phyloP scores from a whole-genome alignment of 495 filamentous ascomycete species.

The Podospora bellae-mahoneyi region DNA sequence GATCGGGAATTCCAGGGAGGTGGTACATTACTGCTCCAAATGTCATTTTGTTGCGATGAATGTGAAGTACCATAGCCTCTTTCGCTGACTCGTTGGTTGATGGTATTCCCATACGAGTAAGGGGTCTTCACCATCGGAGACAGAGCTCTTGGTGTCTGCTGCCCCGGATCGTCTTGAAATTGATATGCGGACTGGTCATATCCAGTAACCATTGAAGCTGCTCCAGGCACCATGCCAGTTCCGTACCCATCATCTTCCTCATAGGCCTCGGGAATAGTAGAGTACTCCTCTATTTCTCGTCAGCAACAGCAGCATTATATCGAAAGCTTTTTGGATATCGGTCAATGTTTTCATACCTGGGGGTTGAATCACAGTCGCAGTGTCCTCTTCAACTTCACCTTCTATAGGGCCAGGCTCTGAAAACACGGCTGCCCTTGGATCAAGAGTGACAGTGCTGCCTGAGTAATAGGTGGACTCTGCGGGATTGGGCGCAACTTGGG shows the following conservation, averaged over 20 bases:
- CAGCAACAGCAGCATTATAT: not conserved
- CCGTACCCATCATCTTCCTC: not conserved
- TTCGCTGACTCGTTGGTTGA: not conserved
- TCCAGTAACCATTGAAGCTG: slow-evolving; percentile 1
- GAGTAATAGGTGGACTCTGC: not conserved
- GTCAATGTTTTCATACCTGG: not conserved
- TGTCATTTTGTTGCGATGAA: not conserved
- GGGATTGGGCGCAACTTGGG: not conserved
- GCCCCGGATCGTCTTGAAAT: slow-evolving; percentile 12
- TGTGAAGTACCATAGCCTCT: not conserved
- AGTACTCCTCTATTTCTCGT: not conserved
- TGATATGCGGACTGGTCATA: slow-evolving; percentile 5
- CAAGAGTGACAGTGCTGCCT: not conserved
- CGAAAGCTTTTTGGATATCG: not conserved
- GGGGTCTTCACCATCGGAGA: not conserved
- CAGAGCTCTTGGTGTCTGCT: slow-evolving; percentile 16
- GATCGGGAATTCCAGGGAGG: not conserved
- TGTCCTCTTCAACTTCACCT: not conserved
- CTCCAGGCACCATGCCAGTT: not conserved
- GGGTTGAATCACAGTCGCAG: not conserved
- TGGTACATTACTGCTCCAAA: not conserved
- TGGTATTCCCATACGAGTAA: not conserved
- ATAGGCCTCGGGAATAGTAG: not conserved
- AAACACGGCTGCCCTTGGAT: not conserved
- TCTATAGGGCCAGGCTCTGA: not conserved